Base-by-base conservation (phyloP, 2,329 filamentous ascomycete species). In the Neofusicoccum kwambonambiense region DNA sequence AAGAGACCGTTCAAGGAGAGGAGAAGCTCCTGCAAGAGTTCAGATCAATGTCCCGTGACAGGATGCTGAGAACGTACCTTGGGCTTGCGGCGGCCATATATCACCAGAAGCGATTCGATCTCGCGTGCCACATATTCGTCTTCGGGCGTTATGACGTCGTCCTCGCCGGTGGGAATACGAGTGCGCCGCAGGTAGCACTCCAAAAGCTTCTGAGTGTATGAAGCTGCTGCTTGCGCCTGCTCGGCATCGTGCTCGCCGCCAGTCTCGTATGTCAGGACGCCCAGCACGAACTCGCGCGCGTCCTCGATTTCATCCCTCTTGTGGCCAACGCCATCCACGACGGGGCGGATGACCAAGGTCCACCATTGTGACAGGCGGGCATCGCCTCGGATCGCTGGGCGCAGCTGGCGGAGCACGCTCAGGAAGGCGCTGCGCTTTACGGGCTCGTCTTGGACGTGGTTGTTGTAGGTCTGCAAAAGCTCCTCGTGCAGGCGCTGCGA, bases 401-500 rank as follows among this genome's bases (percentile, higher is more conserved):
- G 83, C 41, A 94, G 79, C 45, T 83, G 83, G 52, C 86, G 84
- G 64, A 94, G 78, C 51, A 91, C 83, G 57, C 84, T 83, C 17
- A 93, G 81, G 76, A 93, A 95, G n/a, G 87, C 79, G 8, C 85
- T 86, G 73, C 86, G 84, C 69, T 86, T 85, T 58, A 83, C 75
- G 2, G 85, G 79, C 27, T 82, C 81, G 39, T 83, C 83, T 27
- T 82, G 81, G 66, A 93, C 85, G 68, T 86, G 81, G 71, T 85
- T 87, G 65, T 88, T 82, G 78, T 89, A 92, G 62, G 91, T 83
- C 27, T 82, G 77, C 45, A 89, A 79, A 7, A 95, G 82, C 70
- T 93, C 90, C 45, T 92, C 90, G 67, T 92, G 87, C 58, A 93
- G 82, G 65, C 88, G 87, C 69, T 91, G 89, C n/a, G 87, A 84